Percentiles rank a stretch among this genome's conserved stretches.
Conservation (phyloP, 345 rosid species). For the Clausena lansium region DNA sequence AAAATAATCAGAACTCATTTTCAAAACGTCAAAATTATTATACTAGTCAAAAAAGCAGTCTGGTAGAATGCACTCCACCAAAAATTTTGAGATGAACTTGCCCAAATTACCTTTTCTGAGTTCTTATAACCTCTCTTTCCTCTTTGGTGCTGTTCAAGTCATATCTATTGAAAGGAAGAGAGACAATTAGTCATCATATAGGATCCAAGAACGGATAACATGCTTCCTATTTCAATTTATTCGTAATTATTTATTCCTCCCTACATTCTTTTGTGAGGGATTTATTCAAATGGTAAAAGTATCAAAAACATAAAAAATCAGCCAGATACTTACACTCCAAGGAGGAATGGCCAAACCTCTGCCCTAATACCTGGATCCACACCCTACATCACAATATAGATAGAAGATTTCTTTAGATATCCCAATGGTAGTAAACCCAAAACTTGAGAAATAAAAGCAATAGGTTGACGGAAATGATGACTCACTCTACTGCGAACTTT, state of each 20-base stretch:
- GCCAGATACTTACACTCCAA: constrained; percentile 80
- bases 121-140: constrained; percentile 65
- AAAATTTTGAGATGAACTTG: constrained; percentile 3
- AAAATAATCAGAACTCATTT: not conserved
- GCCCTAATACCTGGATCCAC: constrained; percentile 82
- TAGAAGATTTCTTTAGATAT: constrained; percentile 21
- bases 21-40: not conserved
- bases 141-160: constrained; percentile 76
- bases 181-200: not conserved
- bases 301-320: constrained; percentile 7
- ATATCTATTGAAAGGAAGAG: constrained; percentile 43
- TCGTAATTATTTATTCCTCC: not conserved
- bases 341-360: constrained; percentile 98
- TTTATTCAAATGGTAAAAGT: not conserved
- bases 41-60: not conserved
- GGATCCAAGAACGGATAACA: not conserved
- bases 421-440: constrained; percentile 10
- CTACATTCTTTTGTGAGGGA: not conserved
- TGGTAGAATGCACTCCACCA: constrained; percentile 1
- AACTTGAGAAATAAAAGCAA: not conserved
- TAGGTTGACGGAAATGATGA: constrained; percentile 17
- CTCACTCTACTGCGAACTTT: constrained; percentile 93
- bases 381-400: constrained; percentile 50
- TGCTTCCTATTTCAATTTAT: not conserved
- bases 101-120: constrained; percentile 57